Evolutionary conservation across 179 eudicot genomes (phyloP), one percentile per base, ranked within the genome.

Genomic region (Patellifolia procumbens): DNA sequence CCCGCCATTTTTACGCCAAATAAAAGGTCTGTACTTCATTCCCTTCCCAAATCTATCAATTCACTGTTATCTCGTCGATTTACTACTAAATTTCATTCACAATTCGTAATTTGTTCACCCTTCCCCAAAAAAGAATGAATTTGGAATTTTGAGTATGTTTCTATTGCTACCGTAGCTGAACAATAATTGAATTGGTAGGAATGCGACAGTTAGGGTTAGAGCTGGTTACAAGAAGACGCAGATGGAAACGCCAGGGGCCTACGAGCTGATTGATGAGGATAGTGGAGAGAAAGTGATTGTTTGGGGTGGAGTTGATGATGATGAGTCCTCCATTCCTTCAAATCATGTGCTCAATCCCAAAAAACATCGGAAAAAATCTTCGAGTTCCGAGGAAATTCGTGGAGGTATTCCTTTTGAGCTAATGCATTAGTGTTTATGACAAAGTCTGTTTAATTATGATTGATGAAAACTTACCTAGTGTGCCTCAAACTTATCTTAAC

Each of bases 201-300:
- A 46, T 61, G 42, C 59, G 52, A 63, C 46, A 43, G 49, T 75
- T 80, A 75, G 79, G 83, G 85, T 83, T 46, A 81, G 70, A 9
- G 85, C 80, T 69, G 81, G 72, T 37, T 86, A 84, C 55, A 83
- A 65, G 24, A 85, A 80, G 81, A 78, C 82, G 72, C 77, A 74
- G 12, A 37, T 87, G 85, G 91, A 84, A 1, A 78, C 92, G 1
- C 80, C 88, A 26, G 92, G 92, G 12, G 92, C 92, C 24, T 87
- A 89, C 55, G 87, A 89, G 83, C 72, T 87, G 42, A 74, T 86
- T 53, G 88, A 89, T 42, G 86, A 89, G 20, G 84, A 83, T 34
- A 89, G 72, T 73, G 92, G 92, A n/a, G 87, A 86, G 58, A 89
- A 67, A 80, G 81, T 84, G 46, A 87, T 86, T 71, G 83, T 89